Base-by-base conservation (phyloP, 805 yeast genomes). In the Candida palmyrensis region DNA sequence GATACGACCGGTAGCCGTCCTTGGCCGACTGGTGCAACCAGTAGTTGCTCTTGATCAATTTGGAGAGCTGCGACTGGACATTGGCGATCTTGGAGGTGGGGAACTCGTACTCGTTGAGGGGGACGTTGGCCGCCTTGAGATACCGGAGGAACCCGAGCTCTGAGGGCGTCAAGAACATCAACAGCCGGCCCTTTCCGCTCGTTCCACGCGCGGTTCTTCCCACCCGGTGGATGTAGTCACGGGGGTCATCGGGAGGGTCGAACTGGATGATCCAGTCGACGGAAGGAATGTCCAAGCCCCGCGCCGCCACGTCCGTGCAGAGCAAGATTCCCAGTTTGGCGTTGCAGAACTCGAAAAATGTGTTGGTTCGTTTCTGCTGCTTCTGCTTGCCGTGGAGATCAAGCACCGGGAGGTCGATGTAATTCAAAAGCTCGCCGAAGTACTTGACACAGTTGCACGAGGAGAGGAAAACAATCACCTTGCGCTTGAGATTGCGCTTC, bases 181-280 rank as follows among this genome's bases (percentile, higher is more conserved):
- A 69, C 7, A 96, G 86, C 62, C 81, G 85, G 50, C 99, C 99
- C 55, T 80, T 81, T 37, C 96, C 97, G 30, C 75, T 55, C 15
- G 82, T 65, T 44, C 95, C 95, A 70, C 98, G 82, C 23, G 98
- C 99, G 18, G 99, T 92, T 71, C 99, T 82, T 45, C 99, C 99
- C 23, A 92, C 98, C 62, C 99, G 79, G 67, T 92, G 99, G 47
- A 92, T 92, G 59, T 92, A 92, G 64, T 92, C 97, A 66, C 97
- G 80, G 62, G 98, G 98, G 66, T 92, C 98, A 81, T 92, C 98
- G 58, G 98, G 98, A 36, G 98, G 98, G 60, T 92, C 99, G 54
- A 87, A 92, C 69, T 92, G 98, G 44, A 92, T 83, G 53, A 92
- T 92, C 98, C 98, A 92, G 67, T 94, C 98, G 35, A 92, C 98